phyloP scores from a whole-genome alignment of 2,329 filamentous ascomycete genomes.

The Arthroderma uncinatum region DNA sequence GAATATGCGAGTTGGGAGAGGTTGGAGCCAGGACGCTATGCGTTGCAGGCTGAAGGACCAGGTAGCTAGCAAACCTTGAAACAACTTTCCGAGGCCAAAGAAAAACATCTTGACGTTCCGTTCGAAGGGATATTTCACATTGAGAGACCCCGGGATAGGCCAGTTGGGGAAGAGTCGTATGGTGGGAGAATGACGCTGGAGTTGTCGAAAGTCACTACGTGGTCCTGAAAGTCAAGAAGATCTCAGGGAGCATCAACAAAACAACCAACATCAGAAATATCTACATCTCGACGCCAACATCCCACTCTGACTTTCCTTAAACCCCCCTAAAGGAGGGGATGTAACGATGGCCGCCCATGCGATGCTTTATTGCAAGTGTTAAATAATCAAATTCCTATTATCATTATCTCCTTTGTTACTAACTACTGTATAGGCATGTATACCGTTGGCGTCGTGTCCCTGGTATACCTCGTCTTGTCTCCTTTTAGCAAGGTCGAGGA shows the following conservation, averaged over 20 bases:
- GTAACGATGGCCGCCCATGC: neutral
- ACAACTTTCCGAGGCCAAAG: conserved; percentile 57
- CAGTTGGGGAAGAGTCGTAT: conserved; percentile 1
- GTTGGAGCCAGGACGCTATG: neutral
- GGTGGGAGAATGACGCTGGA: conserved; percentile 13
- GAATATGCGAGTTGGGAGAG: conserved; percentile 17
- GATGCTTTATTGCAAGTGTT: neutral
- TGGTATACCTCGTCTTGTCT: conserved; percentile 36
- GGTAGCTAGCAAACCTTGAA: conserved; percentile 50
- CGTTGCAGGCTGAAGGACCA: neutral
- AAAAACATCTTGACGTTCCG: conserved; percentile 51
- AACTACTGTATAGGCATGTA: neutral
- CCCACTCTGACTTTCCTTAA: neutral
- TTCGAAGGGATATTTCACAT: conserved; percentile 6
- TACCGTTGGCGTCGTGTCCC: neutral
- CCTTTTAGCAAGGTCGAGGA: conserved; percentile 98
- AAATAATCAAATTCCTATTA: neutral
- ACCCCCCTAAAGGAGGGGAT: neutral
- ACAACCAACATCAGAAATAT: neutral
- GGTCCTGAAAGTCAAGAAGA: neutral
- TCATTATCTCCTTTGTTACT: neutral
- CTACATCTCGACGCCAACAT: neutral
- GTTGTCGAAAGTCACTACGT: neutral
- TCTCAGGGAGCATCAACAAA: neutral
- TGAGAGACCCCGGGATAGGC: neutral